Evolutionary conservation across 768 basidiomycete genomes (phyloP), one percentile per base, ranked within the genome.

Genomic region (Polyporus arcularius): DNA sequence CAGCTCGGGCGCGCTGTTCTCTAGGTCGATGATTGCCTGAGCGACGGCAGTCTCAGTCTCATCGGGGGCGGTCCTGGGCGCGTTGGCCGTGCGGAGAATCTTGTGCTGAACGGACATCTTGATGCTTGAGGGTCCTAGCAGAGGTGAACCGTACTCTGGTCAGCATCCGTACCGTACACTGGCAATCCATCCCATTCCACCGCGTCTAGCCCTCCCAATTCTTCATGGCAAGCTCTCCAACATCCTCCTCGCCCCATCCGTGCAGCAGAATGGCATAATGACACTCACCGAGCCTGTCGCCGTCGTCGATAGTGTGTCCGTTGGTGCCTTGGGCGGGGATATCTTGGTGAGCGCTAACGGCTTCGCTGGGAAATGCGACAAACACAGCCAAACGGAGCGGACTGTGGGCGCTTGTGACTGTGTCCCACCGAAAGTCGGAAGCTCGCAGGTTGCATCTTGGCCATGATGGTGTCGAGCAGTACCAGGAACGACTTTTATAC

Each of bases 1-100:
- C 81, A 99, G 89, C 79, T 99, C 97, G 64, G 96, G 92, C 61
- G 98, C 96, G 75, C 94, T 95, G 84, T 90, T 93, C 80, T 98
- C 96, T 73, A 99, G 87, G 85, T 99, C 97, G 71, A 98, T 77
- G 69, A 99, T 82, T 55, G 97, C 95, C 80, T 98, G 96, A 53
- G 93, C 96, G 74, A 99, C 90, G 71, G 77, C 86, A 67, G 82
- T 87, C 80, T 98, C 96, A 42, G 87, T 92, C 76, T 95, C 95
- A 77, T 94, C 91, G 63, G 96, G 94, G 64, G 92, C 71, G 26
- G 90, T 89, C 64, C 79, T 84, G 64, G 96, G 96, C 59, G 97
- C 96, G 74, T 98, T 98, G 74, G 97, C 97, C 68, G 93, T 92
- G 72, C 97, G 92, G 71, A 88, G 81, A 74, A 99, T 96, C 85